phyloP scores from a whole-genome alignment of 495 filamentous ascomycete species.

The Podospora fimiseda region DNA sequence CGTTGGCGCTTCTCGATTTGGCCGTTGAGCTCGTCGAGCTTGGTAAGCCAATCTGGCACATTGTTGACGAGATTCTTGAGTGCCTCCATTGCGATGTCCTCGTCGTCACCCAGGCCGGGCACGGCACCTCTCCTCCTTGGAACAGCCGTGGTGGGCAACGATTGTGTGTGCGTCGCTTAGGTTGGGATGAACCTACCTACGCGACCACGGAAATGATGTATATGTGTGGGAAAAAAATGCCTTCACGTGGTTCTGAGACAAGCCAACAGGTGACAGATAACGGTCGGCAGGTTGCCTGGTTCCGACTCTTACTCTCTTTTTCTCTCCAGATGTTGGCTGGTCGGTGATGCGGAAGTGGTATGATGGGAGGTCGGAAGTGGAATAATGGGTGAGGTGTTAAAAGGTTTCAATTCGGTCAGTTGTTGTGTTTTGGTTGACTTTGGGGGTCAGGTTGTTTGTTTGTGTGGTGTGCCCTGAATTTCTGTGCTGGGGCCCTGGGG shows the following conservation, averaged over 20 bases:
- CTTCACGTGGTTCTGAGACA: no score
- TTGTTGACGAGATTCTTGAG: slow-evolving; percentile 56
- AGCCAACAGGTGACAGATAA: neutral
- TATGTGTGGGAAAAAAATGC: neutral
- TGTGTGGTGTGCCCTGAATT: neutral
- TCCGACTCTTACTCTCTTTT: no score
- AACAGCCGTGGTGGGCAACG: slow-evolving; percentile 21
- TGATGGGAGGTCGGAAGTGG: no score
- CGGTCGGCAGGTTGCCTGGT: neutral
- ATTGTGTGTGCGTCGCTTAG: slow-evolving; percentile 23
- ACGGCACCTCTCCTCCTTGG: slow-evolving; percentile 5
- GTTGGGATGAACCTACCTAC: slow-evolving; percentile 18
- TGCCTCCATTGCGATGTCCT: slow-evolving; percentile 51
- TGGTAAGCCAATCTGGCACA: slow-evolving; percentile 61
- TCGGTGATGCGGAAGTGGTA: no score
- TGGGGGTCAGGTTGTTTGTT: neutral
- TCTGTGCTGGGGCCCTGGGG: neutral
- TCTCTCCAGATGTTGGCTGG: no score
- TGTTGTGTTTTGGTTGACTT: no score
- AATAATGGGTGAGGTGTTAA: no score
- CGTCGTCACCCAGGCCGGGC: slow-evolving; percentile 21
- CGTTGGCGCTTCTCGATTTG: slow-evolving; percentile 64
- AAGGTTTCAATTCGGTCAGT: no score
- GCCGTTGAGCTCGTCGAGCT: slow-evolving; percentile 60
- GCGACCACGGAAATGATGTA: slow-evolving; percentile 2